A percentile compares a stretch with the other conserved stretches of the same genome.
Evolutionary conservation across 2,329 filamentous ascomycete species (phyloP).

Genomic region (Trichoderma brevicompactum): DNA sequence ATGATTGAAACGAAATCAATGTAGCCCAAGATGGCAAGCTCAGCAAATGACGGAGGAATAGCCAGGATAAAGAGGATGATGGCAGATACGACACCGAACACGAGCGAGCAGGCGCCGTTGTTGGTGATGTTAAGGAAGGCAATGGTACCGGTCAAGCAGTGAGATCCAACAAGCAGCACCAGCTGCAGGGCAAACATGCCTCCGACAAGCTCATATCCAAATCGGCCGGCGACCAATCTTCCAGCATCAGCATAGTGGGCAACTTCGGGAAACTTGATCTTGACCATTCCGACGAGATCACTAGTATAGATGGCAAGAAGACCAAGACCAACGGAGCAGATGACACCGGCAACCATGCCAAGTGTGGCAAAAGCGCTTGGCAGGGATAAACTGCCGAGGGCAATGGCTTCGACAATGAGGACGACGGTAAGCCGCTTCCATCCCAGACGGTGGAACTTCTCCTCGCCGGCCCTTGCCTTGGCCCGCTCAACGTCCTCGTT

Average conservation of each 20-base stretch:
- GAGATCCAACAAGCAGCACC: conserved; percentile 72
- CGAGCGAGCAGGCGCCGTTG: conserved; percentile 54
- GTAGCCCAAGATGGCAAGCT: conserved; percentile 55
- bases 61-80: conserved; percentile 52
- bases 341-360: conserved; percentile 57
- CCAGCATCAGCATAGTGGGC: conserved; percentile 72
- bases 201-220: conserved; percentile 66
- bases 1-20: conserved; percentile 66
- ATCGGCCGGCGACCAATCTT: conserved; percentile 61
- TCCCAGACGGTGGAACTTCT: conserved; percentile 57
- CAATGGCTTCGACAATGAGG: conserved; percentile 61
- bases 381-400: conserved; percentile 57
- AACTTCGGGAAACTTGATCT: conserved; percentile 59
- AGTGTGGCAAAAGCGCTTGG: conserved; percentile 57
- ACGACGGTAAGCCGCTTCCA: conserved; percentile 62
- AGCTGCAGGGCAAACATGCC: conserved; percentile 66
- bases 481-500: conserved; percentile 55
- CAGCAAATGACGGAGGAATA: conserved; percentile 54
- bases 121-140: conserved; percentile 68
- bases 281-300: conserved; percentile 53
- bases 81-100: conserved; percentile 52
- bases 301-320: conserved; percentile 54
- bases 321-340: conserved; percentile 49
- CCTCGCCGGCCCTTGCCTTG: conserved; percentile 50
- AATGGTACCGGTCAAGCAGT: conserved; percentile 71